Percentiles rank a stretch among this genome's conserved stretches.
phyloP scores from a whole-genome alignment of 2,329 filamentous ascomycete species.

The Aspergillus fijiensis region DNA sequence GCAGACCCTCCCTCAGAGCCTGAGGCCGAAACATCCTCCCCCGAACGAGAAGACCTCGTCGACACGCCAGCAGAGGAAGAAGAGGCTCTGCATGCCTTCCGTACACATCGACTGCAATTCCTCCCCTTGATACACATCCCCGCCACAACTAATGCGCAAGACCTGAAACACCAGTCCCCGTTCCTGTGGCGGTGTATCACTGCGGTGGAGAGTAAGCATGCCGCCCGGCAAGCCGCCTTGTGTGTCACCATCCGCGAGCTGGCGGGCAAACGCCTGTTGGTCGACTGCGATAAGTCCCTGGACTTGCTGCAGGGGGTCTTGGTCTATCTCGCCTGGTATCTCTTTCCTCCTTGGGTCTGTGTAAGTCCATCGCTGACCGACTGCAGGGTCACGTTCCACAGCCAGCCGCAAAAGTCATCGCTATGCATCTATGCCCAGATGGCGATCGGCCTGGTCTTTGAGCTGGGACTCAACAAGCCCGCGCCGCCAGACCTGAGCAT shows the following conservation, averaged over 20 bases:
- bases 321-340: slow-evolving; percentile 14
- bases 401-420: slow-evolving; percentile 11
- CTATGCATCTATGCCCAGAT: slow-evolving; percentile 15
- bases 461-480: slow-evolving; percentile 10
- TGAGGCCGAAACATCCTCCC: not conserved
- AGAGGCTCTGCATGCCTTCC: slow-evolving; percentile 7
- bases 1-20: not conserved
- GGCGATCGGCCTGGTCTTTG: slow-evolving; percentile 9
- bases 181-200: slow-evolving; percentile 15
- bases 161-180: slow-evolving; percentile 7
- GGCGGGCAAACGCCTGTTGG: slow-evolving; percentile 7
- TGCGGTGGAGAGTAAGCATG: slow-evolving; percentile 6
- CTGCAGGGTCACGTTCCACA: slow-evolving; percentile 11
- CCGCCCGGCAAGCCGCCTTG: not conserved
- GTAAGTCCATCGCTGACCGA: not conserved
- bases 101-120: slow-evolving; percentile 2
- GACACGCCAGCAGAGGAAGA: not conserved
- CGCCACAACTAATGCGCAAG: not conserved
- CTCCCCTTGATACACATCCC: slow-evolving; percentile 14
- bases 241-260: slow-evolving; percentile 5
- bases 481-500: slow-evolving; percentile 1
- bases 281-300: slow-evolving; percentile 9
- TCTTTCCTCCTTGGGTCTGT: too few relatives aligned
- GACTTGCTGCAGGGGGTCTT: slow-evolving; percentile 14
- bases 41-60: not conserved